phyloP scores from a whole-genome alignment of 2,329 filamentous ascomycete species.

The Volutella citrinella region DNA sequence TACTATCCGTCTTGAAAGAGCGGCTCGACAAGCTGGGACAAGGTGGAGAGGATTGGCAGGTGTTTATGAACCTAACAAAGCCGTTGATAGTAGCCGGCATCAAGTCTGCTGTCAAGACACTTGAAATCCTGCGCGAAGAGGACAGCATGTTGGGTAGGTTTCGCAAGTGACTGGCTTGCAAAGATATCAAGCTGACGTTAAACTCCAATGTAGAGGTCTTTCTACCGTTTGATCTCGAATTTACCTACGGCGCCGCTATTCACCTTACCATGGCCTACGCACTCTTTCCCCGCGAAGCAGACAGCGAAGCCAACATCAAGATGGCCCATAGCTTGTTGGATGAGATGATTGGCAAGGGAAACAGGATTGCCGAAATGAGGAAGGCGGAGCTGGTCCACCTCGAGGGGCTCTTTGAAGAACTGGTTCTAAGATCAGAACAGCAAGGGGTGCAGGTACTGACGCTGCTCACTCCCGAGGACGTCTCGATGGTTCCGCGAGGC shows the following conservation, averaged over 20 bases:
- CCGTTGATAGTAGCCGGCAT: too few relatives aligned
- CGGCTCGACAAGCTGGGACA: slow-evolving; percentile 13
- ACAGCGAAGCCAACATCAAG: slow-evolving; percentile 32
- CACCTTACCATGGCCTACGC: slow-evolving; percentile 37
- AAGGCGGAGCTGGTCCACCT: slow-evolving; percentile 41
- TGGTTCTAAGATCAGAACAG: too few relatives aligned
- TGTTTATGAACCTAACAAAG: slow-evolving; percentile 30
- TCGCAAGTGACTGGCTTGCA: too few relatives aligned
- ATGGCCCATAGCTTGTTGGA: slow-evolving; percentile 42
- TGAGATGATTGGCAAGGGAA: slow-evolving; percentile 43
- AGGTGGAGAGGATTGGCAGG: too few relatives aligned
- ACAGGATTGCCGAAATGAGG: slow-evolving; percentile 41
- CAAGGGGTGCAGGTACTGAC: too few relatives aligned
- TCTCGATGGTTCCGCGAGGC: too few relatives aligned
- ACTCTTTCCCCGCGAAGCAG: slow-evolving; percentile 29
- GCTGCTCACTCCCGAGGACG: too few relatives aligned
- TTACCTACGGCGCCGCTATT: slow-evolving; percentile 38
- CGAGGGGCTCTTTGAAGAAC: slow-evolving; percentile 32
- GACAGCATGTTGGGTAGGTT: slow-evolving; percentile 22
- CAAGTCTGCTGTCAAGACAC: too few relatives aligned
- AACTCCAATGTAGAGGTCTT: slow-evolving; percentile 43
- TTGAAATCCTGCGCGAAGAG: too few relatives aligned
- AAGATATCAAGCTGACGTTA: slow-evolving; percentile 7
- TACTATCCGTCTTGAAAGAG: slow-evolving; percentile 23
- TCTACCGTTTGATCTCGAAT: slow-evolving; percentile 43